Percentiles rank a stretch among this genome's conserved stretches.
These are phyloP conservation scores for Amphirosellinia nigrospora DNA, from an alignment of 495 filamentous ascomycete genomes.

Conservation along the genomic window DNA sequence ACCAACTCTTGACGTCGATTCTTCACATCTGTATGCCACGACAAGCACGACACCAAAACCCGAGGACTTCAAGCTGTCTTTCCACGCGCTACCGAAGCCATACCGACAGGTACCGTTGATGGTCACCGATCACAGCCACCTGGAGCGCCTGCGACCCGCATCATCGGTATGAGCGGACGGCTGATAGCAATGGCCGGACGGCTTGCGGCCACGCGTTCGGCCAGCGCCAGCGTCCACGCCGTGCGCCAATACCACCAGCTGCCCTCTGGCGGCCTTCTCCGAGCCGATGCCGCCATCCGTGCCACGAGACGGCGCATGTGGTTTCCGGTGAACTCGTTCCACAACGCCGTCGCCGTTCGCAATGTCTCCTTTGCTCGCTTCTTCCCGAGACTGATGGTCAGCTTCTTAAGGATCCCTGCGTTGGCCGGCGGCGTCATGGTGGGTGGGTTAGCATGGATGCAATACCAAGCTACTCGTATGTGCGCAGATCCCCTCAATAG, in stretches of 20 bases:
- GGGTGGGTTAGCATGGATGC: conserved; percentile 85
- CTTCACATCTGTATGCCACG: neutral
- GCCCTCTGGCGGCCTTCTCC: conserved; percentile 69
- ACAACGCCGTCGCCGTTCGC: conserved; percentile 84
- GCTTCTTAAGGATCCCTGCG: conserved; percentile 84
- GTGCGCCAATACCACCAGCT: conserved; percentile 71
- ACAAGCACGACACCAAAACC: neutral
- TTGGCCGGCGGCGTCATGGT: conserved; percentile 89
- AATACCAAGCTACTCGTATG: conserved; percentile 94
- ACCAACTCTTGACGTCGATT: conserved; percentile 1
- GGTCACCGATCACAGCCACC: neutral
- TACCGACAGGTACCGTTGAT: conserved; percentile 12
- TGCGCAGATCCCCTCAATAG: conserved; percentile 24
- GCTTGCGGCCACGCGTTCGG: conserved; percentile 67
- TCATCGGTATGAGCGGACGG: conserved; percentile 77
- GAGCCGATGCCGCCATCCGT: conserved; percentile 66
- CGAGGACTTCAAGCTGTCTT: neutral
- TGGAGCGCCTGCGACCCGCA: conserved; percentile 40
- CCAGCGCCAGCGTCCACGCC: conserved; percentile 49
- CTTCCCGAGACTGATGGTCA: conserved; percentile 87
- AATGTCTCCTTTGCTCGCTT: conserved; percentile 84
- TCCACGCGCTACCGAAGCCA: conserved; percentile 4
- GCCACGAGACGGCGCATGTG: conserved; percentile 67
- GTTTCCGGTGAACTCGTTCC: conserved; percentile 79
- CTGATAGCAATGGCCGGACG: conserved; percentile 73